Evolutionary conservation across 2,329 filamentous ascomycete genomes (phyloP), one percentile per base, ranked within the genome.

Genomic region (Calonectria henricotiae): DNA sequence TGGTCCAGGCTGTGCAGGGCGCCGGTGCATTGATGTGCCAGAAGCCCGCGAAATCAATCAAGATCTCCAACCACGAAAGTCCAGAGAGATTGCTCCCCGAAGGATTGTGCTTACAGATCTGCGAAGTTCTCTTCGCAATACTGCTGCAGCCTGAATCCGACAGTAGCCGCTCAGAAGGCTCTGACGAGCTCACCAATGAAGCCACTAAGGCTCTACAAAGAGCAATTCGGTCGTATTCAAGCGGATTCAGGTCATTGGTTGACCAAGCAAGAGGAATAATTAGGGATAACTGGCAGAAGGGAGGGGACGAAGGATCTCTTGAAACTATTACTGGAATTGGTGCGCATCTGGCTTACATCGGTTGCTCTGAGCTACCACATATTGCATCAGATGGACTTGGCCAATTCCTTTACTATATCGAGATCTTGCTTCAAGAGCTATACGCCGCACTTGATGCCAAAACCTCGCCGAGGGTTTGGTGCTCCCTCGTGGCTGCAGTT

Each of bases 281-380:
- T 27, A 77, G 76, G 12, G 58, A 72, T 2, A 76, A 75, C 44
- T 77, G 79, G 65, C 64, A 71, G 25, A 63, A 73, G 4, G 62
- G 63, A 13, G 69, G 73, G 5, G 68, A 65, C 11, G 37, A 72
- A 1, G 75, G 79, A 11, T 74, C 77, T 5, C 72, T 74, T 5
- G 73, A 78, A 47, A 75, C 72, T 9, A 79, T 85, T 5, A 79
- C 80, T 35, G 77, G 77, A 32, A 79, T 87, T 2, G 80, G 86
- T 4, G 81, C 82, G 11, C 81, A 86, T 2, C 73, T 90, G 3
- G 85, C 85, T 3, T 86, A 84, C 65, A 81, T 89, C 58, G 86
- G 86, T 32, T 88, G 86, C 75, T 87, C 86, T 1, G 79, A 83
- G 46, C 69, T 83, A 0, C 81, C 82, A 1, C 73, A 68, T 2